Percentiles rank a stretch among this genome's conserved stretches.
Evolutionary conservation across 768 basidiomycete species (phyloP).

Genomic region (Mycena filopes): DNA sequence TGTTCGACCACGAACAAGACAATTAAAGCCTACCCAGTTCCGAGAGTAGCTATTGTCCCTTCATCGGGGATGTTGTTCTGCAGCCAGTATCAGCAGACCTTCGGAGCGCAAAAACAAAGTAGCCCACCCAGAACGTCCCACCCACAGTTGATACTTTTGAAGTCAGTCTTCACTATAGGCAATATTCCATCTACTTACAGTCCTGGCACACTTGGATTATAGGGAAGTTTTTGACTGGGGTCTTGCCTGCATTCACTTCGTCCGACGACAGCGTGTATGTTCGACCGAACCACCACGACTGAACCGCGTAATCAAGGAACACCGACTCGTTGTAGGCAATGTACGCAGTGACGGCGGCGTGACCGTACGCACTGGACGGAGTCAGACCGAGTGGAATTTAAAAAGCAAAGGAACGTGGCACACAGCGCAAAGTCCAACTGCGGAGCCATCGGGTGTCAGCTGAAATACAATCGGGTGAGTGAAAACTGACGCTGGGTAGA

Average conservation of each 20-base stretch:
- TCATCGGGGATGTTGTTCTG: no score
- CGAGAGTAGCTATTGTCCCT: no score
- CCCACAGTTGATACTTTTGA: not conserved
- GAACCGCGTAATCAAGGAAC: slow-evolving; percentile 16
- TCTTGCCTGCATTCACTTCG: not conserved
- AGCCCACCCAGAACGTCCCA: not conserved
- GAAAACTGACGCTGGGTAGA: not conserved
- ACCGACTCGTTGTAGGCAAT: slow-evolving; percentile 6
- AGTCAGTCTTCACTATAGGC: no score
- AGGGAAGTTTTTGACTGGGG: not conserved
- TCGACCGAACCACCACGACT: slow-evolving; percentile 20
- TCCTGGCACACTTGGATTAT: not conserved
- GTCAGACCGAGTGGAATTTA: not conserved
- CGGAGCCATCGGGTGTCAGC: not conserved
- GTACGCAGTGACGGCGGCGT: not conserved
- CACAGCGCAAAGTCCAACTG: not conserved
- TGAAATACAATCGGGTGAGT: no score
- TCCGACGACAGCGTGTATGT: slow-evolving; percentile 4
- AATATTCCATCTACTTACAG: not conserved
- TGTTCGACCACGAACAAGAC: no score
- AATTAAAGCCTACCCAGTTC: no score
- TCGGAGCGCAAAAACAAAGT: no score
- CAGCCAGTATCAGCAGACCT: no score
- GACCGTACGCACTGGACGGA: slow-evolving; percentile 23
- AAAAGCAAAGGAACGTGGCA: not conserved